Base-by-base conservation (phyloP, 2,329 filamentous ascomycete species). In the Cladosporium velox region DNA sequence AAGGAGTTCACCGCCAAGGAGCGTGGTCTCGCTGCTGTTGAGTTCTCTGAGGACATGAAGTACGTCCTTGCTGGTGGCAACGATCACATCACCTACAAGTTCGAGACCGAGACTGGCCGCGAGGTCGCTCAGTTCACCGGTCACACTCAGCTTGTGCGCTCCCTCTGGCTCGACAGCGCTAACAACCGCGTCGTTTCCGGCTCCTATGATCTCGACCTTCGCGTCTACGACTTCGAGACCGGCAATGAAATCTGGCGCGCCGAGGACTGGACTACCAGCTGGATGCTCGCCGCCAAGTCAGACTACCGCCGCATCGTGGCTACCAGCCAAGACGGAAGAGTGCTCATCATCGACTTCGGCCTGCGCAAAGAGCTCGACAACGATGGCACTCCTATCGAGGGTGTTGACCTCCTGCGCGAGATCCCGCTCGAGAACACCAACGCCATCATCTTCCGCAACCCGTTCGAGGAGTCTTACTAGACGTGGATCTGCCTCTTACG, bases 241-340 rank as follows among this genome's bases (percentile, higher is more conserved):
- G 94, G 93, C 38, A 82, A 88, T 57, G 85, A 92, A 71, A 85
- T 94, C 67, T 87, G 96, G 68, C 89, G 93, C 72, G 94, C 97
- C 73, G 91, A 93, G n/a, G 89, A 91, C 71, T 98, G 93, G 93
- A 96, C 97, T 66, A 90, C 90, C 12, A 96, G 92, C 79, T 99
- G 95, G 95, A 96, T 99, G 74, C 82, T 99, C 67, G 93, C 92
- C 70, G 95, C 95, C 61, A 97, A 97, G 84, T 93, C 91, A 69
- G 94, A 99, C 76, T 98, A 98, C 78, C 86, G 94, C 67, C 88
- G 95, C 68, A 95, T 99, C 69, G 91, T 99, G 68, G 95, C 92
- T 72, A 96, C 94, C 0, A 95, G 93, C 59, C 95, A 99, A 79
- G 93, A 97, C 74, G 91, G 93, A 38, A 90, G 96, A 76, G 93